Conservation (phyloP, 2,329 filamentous ascomycete species). For the Paecilomyces sp. region DNA sequence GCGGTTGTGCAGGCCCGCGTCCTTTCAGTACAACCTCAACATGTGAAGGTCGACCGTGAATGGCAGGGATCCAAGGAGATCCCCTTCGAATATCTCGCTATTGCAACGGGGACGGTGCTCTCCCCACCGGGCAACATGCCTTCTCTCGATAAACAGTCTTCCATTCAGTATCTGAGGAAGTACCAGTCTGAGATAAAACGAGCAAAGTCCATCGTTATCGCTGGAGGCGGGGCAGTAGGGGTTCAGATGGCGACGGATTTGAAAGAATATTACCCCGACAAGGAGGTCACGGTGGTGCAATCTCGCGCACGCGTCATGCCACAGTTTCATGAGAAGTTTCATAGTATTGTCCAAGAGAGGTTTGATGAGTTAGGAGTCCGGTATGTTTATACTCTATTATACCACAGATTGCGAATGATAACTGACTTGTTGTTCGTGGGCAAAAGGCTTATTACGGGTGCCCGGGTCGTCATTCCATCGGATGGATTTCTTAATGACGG, state of each 20-base stretch:
- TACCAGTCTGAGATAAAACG: slow-evolving; percentile 23
- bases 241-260: slow-evolving; percentile 46
- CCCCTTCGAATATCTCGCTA: slow-evolving; percentile 24
- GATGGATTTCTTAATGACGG: slow-evolving; percentile 20
- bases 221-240: slow-evolving; percentile 45
- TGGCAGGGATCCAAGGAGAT: slow-evolving; percentile 25
- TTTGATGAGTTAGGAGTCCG: slow-evolving; percentile 26
- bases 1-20: slow-evolving; percentile 25
- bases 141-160: slow-evolving; percentile 24
- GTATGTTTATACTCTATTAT: slow-evolving; percentile 3
- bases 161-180: slow-evolving; percentile 23
- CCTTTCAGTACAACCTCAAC: slow-evolving; percentile 17
- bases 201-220: slow-evolving; percentile 26
- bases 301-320: slow-evolving; percentile 35
- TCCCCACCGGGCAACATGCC: slow-evolving; percentile 26
- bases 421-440: not conserved
- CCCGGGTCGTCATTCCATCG: slow-evolving; percentile 19
- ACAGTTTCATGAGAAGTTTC: slow-evolving; percentile 22
- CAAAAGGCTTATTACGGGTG: slow-evolving; percentile 19
- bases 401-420: not conserved
- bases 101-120: slow-evolving; percentile 28
- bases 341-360: slow-evolving; percentile 22
- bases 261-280: slow-evolving; percentile 41
- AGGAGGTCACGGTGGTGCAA: slow-evolving; percentile 42
- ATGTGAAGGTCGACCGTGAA: slow-evolving; percentile 25